Conservation (phyloP, 2,329 filamentous ascomycete species). For the Ceratocystis huliohia region DNA sequence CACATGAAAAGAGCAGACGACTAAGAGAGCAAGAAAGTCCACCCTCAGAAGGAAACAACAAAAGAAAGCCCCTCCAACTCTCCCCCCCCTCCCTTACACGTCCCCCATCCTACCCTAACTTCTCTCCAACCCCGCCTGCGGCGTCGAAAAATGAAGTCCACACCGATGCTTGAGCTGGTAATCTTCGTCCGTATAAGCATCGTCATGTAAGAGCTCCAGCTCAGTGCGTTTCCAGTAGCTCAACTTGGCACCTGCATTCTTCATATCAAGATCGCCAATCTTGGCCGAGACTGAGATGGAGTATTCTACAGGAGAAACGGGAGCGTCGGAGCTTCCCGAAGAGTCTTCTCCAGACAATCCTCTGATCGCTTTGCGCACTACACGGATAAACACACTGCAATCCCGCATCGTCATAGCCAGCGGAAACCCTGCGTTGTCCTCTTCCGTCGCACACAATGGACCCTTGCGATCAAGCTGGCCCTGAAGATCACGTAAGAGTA, state of each 20-base stretch:
- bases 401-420: constrained; percentile 72
- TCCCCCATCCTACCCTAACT: background rate
- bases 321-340: background rate
- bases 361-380: constrained; percentile 26
- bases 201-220: constrained; percentile 47
- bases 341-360: no score
- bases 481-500: constrained; percentile 30
- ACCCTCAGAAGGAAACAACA: background rate
- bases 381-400: constrained; percentile 60
- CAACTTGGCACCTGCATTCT: constrained; percentile 53
- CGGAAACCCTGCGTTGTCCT: constrained; percentile 38
- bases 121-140: constrained; percentile 9
- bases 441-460: constrained; percentile 32
- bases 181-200: constrained; percentile 50
- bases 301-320: constrained; percentile 22
- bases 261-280: constrained; percentile 65
- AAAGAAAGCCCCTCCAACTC: background rate
- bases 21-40: background rate
- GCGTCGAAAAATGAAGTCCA: constrained; percentile 14
- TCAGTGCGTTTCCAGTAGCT: constrained; percentile 57
- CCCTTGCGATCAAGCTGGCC: constrained; percentile 34
- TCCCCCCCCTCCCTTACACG: background rate
- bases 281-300: constrained; percentile 23
- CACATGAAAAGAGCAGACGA: background rate
- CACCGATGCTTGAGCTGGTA: constrained; percentile 17